Evolutionary conservation across 139 green algal species (phyloP).

Genomic region (Pleodorina starrii): DNA sequence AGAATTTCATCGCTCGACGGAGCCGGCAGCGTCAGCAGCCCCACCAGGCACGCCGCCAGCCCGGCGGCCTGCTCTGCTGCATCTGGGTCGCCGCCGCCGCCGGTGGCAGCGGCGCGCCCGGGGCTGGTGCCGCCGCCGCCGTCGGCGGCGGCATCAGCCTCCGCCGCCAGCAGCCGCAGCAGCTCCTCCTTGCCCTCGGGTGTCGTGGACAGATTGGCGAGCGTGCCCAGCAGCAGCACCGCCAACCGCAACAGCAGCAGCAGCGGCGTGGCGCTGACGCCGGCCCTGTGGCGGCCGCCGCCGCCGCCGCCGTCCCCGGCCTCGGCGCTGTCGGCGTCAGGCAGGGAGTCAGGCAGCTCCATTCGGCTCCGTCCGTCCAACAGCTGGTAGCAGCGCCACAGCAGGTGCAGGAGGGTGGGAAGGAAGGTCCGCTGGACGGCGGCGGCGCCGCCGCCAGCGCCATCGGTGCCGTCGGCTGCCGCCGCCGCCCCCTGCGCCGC

Average conservation of each 20-base stretch:
- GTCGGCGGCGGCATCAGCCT: background rate
- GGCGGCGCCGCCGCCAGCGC: background rate
- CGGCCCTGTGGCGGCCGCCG: background rate
- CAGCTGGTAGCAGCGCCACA: slow-evolving; percentile 32
- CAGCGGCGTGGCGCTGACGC: slow-evolving; percentile 1
- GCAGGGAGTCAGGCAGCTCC: slow-evolving; percentile 32
- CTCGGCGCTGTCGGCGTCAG: background rate
- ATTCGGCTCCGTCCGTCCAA: background rate
- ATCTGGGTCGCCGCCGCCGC: background rate
- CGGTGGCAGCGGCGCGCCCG: background rate
- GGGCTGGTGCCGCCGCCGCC: background rate
- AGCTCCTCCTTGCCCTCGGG: slow-evolving; percentile 9
- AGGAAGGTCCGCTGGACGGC: slow-evolving; percentile 3
- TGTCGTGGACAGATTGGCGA: background rate
- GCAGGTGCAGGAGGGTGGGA: background rate
- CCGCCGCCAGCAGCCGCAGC: slow-evolving; percentile 14
- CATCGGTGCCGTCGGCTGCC: background rate
- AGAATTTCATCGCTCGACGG: slow-evolving; percentile 3
- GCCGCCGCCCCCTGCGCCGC: background rate
- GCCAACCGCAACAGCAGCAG: slow-evolving; percentile 32
- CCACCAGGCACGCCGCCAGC: slow-evolving; percentile 28
- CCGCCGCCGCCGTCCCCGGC: background rate
- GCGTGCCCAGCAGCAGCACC: slow-evolving; percentile 24
- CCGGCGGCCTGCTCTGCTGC: background rate
- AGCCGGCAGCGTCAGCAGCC: slow-evolving; percentile 27